Base-by-base conservation (phyloP, 2,329 filamentous ascomycete species). In the Botrytis porri region DNA sequence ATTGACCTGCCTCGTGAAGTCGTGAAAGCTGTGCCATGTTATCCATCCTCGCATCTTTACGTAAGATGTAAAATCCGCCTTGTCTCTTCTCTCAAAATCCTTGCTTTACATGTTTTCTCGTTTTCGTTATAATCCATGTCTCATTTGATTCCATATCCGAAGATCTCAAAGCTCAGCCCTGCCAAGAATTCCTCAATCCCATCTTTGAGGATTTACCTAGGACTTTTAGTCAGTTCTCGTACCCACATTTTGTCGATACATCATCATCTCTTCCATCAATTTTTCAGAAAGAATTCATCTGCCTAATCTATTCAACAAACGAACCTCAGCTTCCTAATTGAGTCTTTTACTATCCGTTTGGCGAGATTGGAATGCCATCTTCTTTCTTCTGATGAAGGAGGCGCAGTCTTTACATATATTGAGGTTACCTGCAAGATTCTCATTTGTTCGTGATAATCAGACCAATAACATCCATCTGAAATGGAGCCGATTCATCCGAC, bases 1-100 rank as follows among this genome's bases (percentile, higher is more conserved):
- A 43, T 29, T 43, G 39, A 37, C 9, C n/a, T 41, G 25, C 14
- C 25, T 43, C 37, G 37, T 43, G 22, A 18, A 43, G 29, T n/a
- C n/a, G n/a, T 20, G 18, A 9, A 41, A 45, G 37, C 22, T 54
- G 32, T 39, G 64, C 32, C 32, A 66, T 66, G 32, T 29, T 54
- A 67, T 54, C 48, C 48, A 16, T 54, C 48, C 14, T 39, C 45
- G 22, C 64, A 37, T 67, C 48, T 67, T 57, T 67, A 67, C 64
- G 48, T 67, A 41, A 67, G 64, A 39, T 29, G 22, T 51, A n/a
- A 61, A n/a, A 61, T 29, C 39, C 43, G 12, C 22, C 32, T 5
- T 37, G 20, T 51, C 32, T 32, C 22, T 48, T 25, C 4, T 25
- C 1, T 7, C 32, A 6, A 22, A 61, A 16, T 6, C 10, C 7